Evolutionary conservation across 768 basidiomycete genomes (phyloP).

Genomic region (Suillus subalutaceus): DNA sequence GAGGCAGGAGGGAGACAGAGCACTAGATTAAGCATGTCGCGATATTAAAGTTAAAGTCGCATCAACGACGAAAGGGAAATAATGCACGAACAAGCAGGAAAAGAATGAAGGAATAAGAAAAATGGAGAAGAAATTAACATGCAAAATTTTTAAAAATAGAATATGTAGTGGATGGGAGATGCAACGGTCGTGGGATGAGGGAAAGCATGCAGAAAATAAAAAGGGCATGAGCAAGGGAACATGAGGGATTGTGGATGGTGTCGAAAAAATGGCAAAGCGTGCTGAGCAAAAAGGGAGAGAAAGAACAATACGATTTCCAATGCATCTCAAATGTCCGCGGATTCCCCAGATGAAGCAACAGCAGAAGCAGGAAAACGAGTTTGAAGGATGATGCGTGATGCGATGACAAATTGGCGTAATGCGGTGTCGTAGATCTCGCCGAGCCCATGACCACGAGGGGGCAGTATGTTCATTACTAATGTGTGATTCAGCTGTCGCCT

Average conservation of each 20-base stretch:
- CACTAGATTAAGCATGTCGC: conserved; percentile 2
- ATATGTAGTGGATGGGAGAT: background rate
- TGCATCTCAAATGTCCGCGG: conserved; percentile 2
- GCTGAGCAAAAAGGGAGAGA: background rate
- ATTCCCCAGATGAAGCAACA: conserved; percentile 6
- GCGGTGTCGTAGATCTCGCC: background rate
- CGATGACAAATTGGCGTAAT: background rate
- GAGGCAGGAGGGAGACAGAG: background rate
- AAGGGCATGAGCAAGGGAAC: background rate
- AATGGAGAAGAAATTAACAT: background rate
- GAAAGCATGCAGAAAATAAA: background rate
- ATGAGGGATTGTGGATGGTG: background rate
- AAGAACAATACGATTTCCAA: background rate
- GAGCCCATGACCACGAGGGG: background rate
- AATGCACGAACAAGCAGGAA: background rate
- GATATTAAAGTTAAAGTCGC: conserved; percentile 2
- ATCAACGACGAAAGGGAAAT: background rate
- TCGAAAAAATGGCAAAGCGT: background rate
- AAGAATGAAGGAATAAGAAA: background rate
- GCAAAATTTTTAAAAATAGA: background rate
- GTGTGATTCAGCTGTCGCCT: background rate
- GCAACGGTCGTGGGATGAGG: conserved; percentile 2
- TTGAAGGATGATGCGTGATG: background rate
- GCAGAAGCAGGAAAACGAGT: background rate
- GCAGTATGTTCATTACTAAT: background rate